Evolutionary conservation across 1,284 basidiomycete species (phyloP).

Genomic region (Ceratobasidium sp.): DNA sequence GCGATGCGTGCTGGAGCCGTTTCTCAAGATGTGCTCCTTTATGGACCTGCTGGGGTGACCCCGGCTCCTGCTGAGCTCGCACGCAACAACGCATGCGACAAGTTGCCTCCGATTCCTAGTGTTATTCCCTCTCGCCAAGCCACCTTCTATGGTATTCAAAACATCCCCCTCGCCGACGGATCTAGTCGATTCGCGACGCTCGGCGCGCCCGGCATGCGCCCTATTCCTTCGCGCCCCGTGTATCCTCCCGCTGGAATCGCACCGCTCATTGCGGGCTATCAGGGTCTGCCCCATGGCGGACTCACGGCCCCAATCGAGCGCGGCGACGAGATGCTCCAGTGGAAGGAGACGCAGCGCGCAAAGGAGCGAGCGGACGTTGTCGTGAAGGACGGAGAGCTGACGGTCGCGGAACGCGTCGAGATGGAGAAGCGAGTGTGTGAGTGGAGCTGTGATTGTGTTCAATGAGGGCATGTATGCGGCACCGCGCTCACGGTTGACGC

Average conservation of each 20-base stretch:
- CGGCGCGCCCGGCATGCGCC: background rate
- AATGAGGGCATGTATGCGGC: conserved; percentile 20
- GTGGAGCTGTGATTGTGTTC: background rate
- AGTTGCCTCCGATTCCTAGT: background rate
- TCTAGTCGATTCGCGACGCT: conserved; percentile 20
- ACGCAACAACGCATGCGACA: conserved; percentile 10
- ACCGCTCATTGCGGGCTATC: conserved; percentile 13
- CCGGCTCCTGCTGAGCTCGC: conserved; percentile 31
- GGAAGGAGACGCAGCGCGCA: conserved; percentile 21
- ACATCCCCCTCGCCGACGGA: conserved; percentile 22
- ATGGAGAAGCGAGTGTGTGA: conserved; percentile 33
- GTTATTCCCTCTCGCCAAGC: conserved; percentile 17
- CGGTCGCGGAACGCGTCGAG: background rate
- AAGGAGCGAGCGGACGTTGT: conserved; percentile 26
- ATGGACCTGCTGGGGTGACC: conserved; percentile 33
- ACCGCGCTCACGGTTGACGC: background rate
- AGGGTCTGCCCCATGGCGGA: conserved; percentile 29
- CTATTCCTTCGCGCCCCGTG: conserved; percentile 3
- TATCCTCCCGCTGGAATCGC: conserved; percentile 31
- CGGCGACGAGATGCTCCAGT: conserved; percentile 5
- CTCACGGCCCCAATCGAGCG: conserved; percentile 13
- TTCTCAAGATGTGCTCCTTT: conserved; percentile 12
- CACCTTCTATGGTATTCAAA: conserved; percentile 29
- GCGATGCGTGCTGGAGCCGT: background rate
- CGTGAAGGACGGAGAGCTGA: conserved; percentile 26